Evolutionary conservation across 1,139 yeast genomes (phyloP).

Genomic region (Magnusiomyces tetraspermus): DNA sequence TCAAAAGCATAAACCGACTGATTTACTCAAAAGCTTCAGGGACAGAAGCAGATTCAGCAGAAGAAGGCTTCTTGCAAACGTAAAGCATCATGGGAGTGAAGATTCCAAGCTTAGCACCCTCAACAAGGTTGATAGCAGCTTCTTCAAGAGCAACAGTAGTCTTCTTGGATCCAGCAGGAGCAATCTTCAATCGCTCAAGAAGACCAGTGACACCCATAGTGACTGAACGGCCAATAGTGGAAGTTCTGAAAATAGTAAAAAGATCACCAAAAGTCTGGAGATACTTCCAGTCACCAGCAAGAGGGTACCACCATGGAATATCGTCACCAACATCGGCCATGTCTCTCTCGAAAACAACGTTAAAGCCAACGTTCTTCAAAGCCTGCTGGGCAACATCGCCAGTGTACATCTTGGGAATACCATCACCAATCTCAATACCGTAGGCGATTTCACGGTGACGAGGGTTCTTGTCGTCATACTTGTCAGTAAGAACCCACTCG

Average conservation of each 20-base stretch:
- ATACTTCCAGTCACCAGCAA: constrained; percentile 87
- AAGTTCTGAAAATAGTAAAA: constrained; percentile 82
- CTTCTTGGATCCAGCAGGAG: constrained; percentile 87
- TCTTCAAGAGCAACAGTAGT: constrained; percentile 91
- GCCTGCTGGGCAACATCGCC: constrained; percentile 83
- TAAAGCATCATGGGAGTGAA: constrained; percentile 97
- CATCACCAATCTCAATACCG: constrained; percentile 97
- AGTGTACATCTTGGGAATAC: constrained; percentile 94
- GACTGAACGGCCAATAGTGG: constrained; percentile 71
- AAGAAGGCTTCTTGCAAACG: constrained; percentile 66
- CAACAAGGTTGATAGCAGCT: constrained; percentile 92
- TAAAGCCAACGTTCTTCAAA: constrained; percentile 78
- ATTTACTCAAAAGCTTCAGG: too few relatives aligned
- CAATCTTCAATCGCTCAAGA: constrained; percentile 75
- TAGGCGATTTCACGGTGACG: constrained; percentile 93
- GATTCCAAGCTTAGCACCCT: constrained; percentile 79
- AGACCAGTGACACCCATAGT: constrained; percentile 74
- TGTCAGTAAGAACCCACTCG: constrained; percentile 98
- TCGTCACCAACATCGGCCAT: constrained; percentile 76
- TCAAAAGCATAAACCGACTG: too few relatives aligned
- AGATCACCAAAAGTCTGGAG: constrained; percentile 72
- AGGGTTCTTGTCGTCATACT: constrained; percentile 74
- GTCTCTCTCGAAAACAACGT: constrained; percentile 64
- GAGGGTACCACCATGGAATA: constrained; percentile 97
- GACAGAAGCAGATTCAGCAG: not conserved